Evolutionary conservation across 768 basidiomycete genomes (phyloP), one percentile per base, ranked within the genome.

Genomic region (Coprinopsis sp.): DNA sequence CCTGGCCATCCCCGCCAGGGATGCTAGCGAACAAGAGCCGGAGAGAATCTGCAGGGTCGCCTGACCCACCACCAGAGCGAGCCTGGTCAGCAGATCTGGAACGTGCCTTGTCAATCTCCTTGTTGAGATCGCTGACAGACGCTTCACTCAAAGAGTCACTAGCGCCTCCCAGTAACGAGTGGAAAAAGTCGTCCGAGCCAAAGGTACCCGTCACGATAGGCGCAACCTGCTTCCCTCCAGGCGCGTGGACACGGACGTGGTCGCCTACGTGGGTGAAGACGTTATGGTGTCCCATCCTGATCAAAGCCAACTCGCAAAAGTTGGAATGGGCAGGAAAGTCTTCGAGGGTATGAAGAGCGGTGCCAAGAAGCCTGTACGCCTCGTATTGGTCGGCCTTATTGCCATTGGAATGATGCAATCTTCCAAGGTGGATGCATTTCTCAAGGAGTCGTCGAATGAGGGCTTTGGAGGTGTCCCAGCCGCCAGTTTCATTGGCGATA

Each of bases 211-310:
- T 93, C 10, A 92, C 84, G 38, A 94, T 71, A 2, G 90, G 89
- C 0, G 87, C 82, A 28, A 92, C 90, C 65, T 71, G 70, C 53
- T 78, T 76, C 0, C 91, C 88, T 46, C 82, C 77, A 0, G 82
- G 88, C 11, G 87, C 81, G 43, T 82, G 81, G 25, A 95, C 70
- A 29, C 82, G 74, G 8, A 84, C 84, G 38, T 79, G 76, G 46
- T 89, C 84, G 4, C 94, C 94, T 25, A 95, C 88, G 55, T 97
- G 93, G 23, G 79, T 63, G 66, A 96, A 97, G 3, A 95, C 83
- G 33, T 91, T 69, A 0, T 62, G 53, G 60, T 92, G 70, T 0
- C 93, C 94, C 68, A 91, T 69, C 0, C 74, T 71, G 28, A 84
- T 77, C 11, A 97, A 77, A 1, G 80, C 73, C 8, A 95, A 72